These are phyloP conservation scores for Arthrobotrys sinensis DNA, from an alignment of 2,329 filamentous ascomycete genomes.

Conservation along the genomic window DNA sequence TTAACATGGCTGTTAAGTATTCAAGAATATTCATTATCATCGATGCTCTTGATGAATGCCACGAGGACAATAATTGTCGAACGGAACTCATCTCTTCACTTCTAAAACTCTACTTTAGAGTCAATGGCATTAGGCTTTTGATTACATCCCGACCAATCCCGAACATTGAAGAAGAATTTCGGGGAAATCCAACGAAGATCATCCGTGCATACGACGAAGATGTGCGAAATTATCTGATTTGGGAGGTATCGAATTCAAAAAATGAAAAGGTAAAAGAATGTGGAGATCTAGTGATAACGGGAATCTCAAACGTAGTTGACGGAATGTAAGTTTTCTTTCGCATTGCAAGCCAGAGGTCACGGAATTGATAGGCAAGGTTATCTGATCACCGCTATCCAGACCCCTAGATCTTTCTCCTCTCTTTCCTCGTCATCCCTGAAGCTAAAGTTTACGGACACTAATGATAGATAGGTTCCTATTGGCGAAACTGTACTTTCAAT, in stretches of 20 bases:
- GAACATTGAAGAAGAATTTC: not conserved
- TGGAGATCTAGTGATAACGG: not conserved
- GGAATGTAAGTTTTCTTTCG: conserved; percentile 30
- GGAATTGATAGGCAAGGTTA: too few relatives aligned
- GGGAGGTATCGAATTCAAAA: not conserved
- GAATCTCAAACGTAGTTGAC: not conserved
- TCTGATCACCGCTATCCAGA: too few relatives aligned
- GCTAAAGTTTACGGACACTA: not conserved
- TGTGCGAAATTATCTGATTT: conserved; percentile 15
- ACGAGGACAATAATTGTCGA: not conserved
- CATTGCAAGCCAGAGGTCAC: not conserved
- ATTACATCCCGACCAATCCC: not conserved
- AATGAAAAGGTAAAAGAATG: not conserved
- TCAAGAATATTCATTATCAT: conserved; percentile 2
- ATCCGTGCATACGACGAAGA: conserved; percentile 11
- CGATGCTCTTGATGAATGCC: conserved; percentile 12
- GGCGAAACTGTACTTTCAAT: conserved; percentile 17
- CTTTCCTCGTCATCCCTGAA: not conserved
- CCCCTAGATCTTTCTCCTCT: not conserved
- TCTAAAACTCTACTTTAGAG: not conserved
- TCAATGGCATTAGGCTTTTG: not conserved
- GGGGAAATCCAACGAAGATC: not conserved
- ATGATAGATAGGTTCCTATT: conserved; percentile 17
- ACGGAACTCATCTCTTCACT: not conserved
- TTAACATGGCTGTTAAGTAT: not conserved